These are phyloP conservation scores for Mollisiaceae sp. DNA, from an alignment of 2,329 filamentous ascomycete genomes.

Conservation along the genomic window DNA sequence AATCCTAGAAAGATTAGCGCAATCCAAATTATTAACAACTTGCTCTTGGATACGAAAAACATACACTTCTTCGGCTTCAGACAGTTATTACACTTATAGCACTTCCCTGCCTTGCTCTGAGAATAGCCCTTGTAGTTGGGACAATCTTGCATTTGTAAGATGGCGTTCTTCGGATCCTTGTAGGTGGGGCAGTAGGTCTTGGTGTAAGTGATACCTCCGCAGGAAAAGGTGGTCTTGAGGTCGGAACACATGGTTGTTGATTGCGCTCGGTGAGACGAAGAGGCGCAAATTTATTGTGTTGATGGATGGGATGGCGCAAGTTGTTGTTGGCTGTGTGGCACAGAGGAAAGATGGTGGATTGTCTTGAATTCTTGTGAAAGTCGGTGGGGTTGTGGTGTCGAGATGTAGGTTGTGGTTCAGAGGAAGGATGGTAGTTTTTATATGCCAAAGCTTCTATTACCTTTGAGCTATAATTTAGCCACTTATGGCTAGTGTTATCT, in stretches of 20 bases:
- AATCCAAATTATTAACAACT: neutral
- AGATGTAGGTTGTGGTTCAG: too few relatives aligned
- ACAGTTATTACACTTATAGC: conserved; percentile 7
- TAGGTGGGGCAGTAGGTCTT: conserved; percentile 1
- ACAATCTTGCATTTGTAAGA: neutral
- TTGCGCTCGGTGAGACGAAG: neutral
- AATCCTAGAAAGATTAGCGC: neutral
- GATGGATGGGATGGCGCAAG: neutral
- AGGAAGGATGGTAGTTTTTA: too few relatives aligned
- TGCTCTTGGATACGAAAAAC: neutral
- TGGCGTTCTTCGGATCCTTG: neutral
- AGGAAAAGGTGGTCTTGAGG: conserved; percentile 2
- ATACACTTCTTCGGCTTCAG: neutral
- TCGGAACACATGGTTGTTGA: conserved; percentile 9
- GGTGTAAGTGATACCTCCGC: conserved; percentile 1
- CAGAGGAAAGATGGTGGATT: too few relatives aligned
- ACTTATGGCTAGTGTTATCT: too few relatives aligned
- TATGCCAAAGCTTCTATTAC: too few relatives aligned
- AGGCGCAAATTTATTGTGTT: neutral
- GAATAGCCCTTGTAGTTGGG: neutral
- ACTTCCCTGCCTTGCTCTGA: neutral
- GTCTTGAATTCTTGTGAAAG: too few relatives aligned
- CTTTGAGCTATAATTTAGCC: too few relatives aligned
- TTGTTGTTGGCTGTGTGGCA: too few relatives aligned
- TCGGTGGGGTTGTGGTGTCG: too few relatives aligned